Percentiles rank a stretch among this genome's conserved stretches.
phyloP scores from a whole-genome alignment of 371 early-diverging fungal species.

The Cokeromyces recurvatus region DNA sequence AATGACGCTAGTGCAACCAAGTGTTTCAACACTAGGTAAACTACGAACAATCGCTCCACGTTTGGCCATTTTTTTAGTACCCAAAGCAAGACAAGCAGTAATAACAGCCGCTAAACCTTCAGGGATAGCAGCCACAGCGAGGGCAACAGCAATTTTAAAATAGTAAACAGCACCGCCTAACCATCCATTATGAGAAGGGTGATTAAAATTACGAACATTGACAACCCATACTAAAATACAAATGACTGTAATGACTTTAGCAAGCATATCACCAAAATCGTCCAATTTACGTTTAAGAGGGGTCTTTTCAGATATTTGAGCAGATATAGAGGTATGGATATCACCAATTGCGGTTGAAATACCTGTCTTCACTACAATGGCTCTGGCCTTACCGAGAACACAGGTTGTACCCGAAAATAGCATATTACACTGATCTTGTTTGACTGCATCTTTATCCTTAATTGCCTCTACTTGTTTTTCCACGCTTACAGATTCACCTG shows the following conservation, averaged over 20 bases:
- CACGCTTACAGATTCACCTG: conserved; percentile 95
- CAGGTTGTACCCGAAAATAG: conserved; percentile 95
- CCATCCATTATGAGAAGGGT: conserved; percentile 88
- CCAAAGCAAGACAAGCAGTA: conserved; percentile 95
- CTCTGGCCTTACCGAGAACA: conserved; percentile 86
- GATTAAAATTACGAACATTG: conserved; percentile 93
- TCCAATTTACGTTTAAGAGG: conserved; percentile 93
- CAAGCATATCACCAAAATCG: conserved; percentile 95
- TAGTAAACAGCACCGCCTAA: conserved; percentile 89
- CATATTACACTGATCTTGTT: conserved; percentile 94
- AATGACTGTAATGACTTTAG: conserved; percentile 91
- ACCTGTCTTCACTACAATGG: conserved; percentile 89
- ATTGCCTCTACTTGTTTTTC: conserved; percentile 70
- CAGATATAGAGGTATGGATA: conserved; percentile 84
- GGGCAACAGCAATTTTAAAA: conserved; percentile 97
- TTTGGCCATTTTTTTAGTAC: conserved; percentile 95
- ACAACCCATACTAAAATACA: conserved; percentile 96
- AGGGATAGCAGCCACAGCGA: conserved; percentile 99
- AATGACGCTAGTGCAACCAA: conserved; percentile 95
- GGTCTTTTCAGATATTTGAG: conserved; percentile 86
- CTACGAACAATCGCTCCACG: conserved; percentile 95
- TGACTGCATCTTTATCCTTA: conserved; percentile 70
- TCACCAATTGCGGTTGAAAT: conserved; percentile 88
- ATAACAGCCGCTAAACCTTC: conserved; percentile 98
- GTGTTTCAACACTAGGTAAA: conserved; percentile 91